Percentiles rank a stretch among this genome's conserved stretches.
Conservation (phyloP, 2,329 filamentous ascomycete species). For the Amphichorda felina region DNA sequence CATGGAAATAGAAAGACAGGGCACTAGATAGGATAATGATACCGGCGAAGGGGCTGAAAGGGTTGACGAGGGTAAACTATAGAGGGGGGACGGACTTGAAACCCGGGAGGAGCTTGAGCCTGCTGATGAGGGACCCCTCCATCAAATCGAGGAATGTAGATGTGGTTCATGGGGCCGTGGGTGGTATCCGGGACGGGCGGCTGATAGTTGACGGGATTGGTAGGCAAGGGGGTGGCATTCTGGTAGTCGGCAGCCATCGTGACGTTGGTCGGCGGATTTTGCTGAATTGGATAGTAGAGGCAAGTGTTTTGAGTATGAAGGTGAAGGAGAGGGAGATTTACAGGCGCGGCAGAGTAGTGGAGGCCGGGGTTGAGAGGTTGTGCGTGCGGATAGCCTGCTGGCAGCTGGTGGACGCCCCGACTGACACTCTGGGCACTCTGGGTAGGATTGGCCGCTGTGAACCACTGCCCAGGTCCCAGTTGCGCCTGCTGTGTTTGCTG, state of each 20-base stretch:
- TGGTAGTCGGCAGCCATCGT: slow-evolving; percentile 28
- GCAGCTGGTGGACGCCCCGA: neutral
- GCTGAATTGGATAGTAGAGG: slow-evolving; percentile 6
- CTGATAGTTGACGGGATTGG: slow-evolving; percentile 38
- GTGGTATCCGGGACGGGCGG: slow-evolving; percentile 47
- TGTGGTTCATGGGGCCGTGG: slow-evolving; percentile 40
- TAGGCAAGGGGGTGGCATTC: slow-evolving; percentile 25
- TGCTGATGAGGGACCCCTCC: slow-evolving; percentile 9
- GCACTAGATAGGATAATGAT: too few species aligned
- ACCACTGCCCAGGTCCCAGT: slow-evolving; percentile 1
- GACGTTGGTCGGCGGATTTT: slow-evolving; percentile 6
- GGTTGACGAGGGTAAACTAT: neutral
- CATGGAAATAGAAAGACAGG: too few species aligned
- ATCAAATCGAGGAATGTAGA: slow-evolving; percentile 43
- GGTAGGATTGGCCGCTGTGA: slow-evolving; percentile 19
- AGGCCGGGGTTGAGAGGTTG: neutral
- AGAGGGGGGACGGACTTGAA: neutral
- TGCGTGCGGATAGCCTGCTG: neutral
- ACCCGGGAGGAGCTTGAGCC: neutral
- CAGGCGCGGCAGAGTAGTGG: neutral
- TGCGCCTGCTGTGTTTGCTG: neutral
- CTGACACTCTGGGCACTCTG: slow-evolving; percentile 20
- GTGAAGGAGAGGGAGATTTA: slow-evolving; percentile 7
- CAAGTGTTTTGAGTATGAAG: slow-evolving; percentile 7
- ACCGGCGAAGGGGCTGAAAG: too few species aligned